Evolutionary conservation across 345 rosid species (phyloP), one percentile per base, ranked within the genome.

Genomic region (Triadica sebifera): DNA sequence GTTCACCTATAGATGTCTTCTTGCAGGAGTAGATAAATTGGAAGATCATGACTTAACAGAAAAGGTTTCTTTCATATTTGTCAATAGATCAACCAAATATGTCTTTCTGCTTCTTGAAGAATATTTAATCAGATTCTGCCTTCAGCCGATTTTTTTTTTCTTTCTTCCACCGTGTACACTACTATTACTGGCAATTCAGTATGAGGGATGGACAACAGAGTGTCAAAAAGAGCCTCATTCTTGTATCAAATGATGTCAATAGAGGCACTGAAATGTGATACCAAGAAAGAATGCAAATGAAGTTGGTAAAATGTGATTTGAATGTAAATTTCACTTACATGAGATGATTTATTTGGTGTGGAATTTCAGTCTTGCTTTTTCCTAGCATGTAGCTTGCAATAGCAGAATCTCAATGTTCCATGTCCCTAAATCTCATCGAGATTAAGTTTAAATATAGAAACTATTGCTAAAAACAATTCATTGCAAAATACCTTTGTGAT

Each of bases 21-120:
- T 68, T 75, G 65, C 68, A 75, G 73, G 66, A 75, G n/a, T 68
- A 59, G 68, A 25, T 61, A 49, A 50, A 24, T 39, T 50, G 59
- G 78, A 68, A n/a, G n/a, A n/a, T n/a, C n/a, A n/a, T 34, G 12
- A 25, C 56, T 53, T 22, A 13, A 15, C 6, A 0, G n/a, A 39
- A 51, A 63, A 19, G 69, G 16, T 34, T 0, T 50, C 20, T 43
- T 60, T 9, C 0, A 15, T 37, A 2, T 17, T 39, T 69, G 39
- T 49, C 49, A 1, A 38, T 37, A 68, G 39, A 69, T 12, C 46
- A 17, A 22, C 59, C 13, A 37, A 55, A 12, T 29, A 29, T 2
- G 34, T 62, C 38, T 22, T 55, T 53, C 50, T 19, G 46, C 73
- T 34, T 1, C 50, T 66, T 15, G 71, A 49, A 67, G 71, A 19